phyloP scores from a whole-genome alignment of 2,329 filamentous ascomycete genomes.

The Botrytis hyacinthi region DNA sequence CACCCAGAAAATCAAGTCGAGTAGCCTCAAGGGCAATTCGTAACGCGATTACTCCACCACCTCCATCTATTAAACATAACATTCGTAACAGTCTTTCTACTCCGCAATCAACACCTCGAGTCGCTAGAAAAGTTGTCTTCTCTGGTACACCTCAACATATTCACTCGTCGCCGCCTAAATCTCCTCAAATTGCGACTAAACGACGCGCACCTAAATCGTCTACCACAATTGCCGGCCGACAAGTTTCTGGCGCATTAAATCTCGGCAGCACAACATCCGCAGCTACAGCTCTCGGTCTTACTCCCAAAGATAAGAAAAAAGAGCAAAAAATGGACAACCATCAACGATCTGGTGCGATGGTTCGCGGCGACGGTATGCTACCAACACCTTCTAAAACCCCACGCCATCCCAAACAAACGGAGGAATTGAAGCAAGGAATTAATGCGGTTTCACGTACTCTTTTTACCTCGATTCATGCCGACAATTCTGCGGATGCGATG shows the following conservation, averaged over 20 bases:
- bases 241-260: slow-evolving; percentile 47
- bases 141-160: slow-evolving; percentile 29
- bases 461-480: slow-evolving; percentile 47
- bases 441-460: slow-evolving; percentile 58
- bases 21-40: slow-evolving; percentile 55
- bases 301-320: slow-evolving; percentile 26
- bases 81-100: slow-evolving; percentile 38
- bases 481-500: slow-evolving; percentile 54
- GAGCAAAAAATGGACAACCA: slow-evolving; percentile 31
- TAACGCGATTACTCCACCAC: slow-evolving; percentile 54
- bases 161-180: slow-evolving; percentile 27
- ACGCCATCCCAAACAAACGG: slow-evolving; percentile 56
- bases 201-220: slow-evolving; percentile 29
- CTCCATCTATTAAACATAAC: slow-evolving; percentile 40
- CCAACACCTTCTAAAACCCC: slow-evolving; percentile 79
- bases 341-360: slow-evolving; percentile 23
- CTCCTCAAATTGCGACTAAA: slow-evolving; percentile 35
- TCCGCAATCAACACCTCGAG: slow-evolving; percentile 22
- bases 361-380: slow-evolving; percentile 53
- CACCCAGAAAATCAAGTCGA: slow-evolving; percentile 66
- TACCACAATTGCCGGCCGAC: slow-evolving; percentile 48
- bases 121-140: slow-evolving; percentile 24
- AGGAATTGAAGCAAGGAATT: slow-evolving; percentile 51
- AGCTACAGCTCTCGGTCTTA: slow-evolving; percentile 37
- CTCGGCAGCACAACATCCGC: slow-evolving; percentile 46